Conservation (phyloP, 2,329 filamentous ascomycete species). For the Fusarium abutilonis region DNA sequence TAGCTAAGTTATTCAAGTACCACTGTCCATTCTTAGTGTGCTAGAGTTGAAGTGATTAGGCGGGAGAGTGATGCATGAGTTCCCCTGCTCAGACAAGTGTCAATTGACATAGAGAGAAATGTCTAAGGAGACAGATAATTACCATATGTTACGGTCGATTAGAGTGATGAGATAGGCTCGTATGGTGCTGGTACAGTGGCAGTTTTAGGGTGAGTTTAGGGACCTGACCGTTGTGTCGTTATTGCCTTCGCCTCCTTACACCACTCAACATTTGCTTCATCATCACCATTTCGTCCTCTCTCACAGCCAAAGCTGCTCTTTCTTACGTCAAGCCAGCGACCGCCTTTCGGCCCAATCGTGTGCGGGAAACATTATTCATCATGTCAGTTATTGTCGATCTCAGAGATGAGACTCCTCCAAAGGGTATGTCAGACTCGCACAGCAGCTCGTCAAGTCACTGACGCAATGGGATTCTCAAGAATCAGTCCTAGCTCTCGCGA, state of each 20-base stretch:
- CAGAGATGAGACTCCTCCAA: neutral
- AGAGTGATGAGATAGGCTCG: too few relatives aligned
- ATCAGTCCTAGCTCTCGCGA: too few relatives aligned
- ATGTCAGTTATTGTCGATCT: neutral
- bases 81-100: too few relatives aligned
- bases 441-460: neutral
- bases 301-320: neutral
- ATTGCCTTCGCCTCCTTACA: neutral
- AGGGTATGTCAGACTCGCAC: neutral
- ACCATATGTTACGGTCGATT: too few relatives aligned
- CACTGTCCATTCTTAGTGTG: too few relatives aligned
- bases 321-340: neutral
- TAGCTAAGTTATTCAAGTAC: too few relatives aligned
- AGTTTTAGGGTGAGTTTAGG: neutral
- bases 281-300: neutral
- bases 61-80: too few relatives aligned
- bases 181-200: neutral
- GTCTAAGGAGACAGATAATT: too few relatives aligned
- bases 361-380: neutral
- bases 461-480: neutral
- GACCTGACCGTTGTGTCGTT: neutral
- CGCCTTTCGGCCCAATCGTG: neutral
- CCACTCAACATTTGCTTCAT: too few relatives aligned
- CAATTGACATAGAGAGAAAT: neutral
- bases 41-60: too few relatives aligned